A percentile compares a stretch with the other conserved stretches of the same genome.
These are phyloP conservation scores for Podila minutissima DNA, from an alignment of 192 early-diverging fungal genomes.

Conservation along the genomic window DNA sequence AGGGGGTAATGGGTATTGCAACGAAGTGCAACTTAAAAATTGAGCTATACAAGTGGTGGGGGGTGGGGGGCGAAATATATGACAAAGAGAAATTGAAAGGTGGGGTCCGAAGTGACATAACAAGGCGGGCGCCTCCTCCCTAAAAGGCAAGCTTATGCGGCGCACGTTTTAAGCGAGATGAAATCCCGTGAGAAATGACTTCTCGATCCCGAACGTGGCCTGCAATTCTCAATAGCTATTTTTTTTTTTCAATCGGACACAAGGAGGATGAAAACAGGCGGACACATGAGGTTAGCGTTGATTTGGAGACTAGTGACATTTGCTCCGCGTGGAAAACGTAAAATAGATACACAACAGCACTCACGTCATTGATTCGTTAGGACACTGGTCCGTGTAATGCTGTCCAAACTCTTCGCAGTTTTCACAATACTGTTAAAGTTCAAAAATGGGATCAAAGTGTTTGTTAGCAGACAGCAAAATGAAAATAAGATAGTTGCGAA, in stretches of 20 bases:
- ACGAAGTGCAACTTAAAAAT: too few relatives aligned
- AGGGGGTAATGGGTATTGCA: too few relatives aligned
- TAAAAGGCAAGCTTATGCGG: slow-evolving; percentile 9
- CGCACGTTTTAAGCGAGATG: slow-evolving; percentile 27
- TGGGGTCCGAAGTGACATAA: too few relatives aligned
- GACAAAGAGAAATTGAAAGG: too few relatives aligned
- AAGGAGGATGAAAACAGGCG: neutral
- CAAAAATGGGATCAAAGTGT: neutral
- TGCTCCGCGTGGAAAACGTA: neutral
- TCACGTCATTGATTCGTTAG: slow-evolving; percentile 57
- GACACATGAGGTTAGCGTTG: too few relatives aligned
- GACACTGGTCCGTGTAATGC: slow-evolving; percentile 77
- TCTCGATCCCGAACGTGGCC: slow-evolving; percentile 45
- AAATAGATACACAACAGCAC: slow-evolving; percentile 2
- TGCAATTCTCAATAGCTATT: slow-evolving; percentile 42
- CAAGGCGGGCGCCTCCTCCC: too few relatives aligned
- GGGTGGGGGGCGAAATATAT: too few relatives aligned
- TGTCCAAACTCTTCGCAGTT: slow-evolving; percentile 77
- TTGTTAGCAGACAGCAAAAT: neutral
- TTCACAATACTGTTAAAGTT: slow-evolving; percentile 69
- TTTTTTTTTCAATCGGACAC: neutral
- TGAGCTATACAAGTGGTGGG: too few relatives aligned
- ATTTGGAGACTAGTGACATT: too few relatives aligned
- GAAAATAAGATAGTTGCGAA: neutral
- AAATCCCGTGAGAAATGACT: slow-evolving; percentile 26